Percentiles rank a stretch among this genome's conserved stretches.
phyloP scores from a whole-genome alignment of 768 basidiomycete species.

The Agrocybe praecox region DNA sequence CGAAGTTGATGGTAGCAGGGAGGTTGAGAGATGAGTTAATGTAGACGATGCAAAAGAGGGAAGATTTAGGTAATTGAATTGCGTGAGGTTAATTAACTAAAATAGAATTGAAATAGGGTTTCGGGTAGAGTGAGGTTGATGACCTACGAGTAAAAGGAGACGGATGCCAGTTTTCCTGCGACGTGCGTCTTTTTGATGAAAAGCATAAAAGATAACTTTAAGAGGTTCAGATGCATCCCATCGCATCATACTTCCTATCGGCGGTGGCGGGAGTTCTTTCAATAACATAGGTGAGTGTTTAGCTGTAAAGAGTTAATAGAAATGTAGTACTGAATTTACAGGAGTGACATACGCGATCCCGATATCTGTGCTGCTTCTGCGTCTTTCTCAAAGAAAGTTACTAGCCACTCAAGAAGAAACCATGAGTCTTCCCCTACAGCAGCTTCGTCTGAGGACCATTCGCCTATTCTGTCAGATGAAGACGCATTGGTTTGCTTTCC shows the following conservation, averaged over 20 bases:
- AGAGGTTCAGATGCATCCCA: conserved; percentile 47
- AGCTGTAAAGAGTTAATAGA: conserved; percentile 3
- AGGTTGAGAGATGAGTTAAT: conserved; percentile 14
- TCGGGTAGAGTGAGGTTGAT: not conserved
- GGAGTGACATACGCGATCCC: conserved; percentile 34
- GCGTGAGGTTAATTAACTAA: conserved; percentile 16
- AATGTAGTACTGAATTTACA: not conserved
- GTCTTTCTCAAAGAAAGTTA: conserved; percentile 71
- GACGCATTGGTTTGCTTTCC: conserved; percentile 28
- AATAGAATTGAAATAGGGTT: not conserved
- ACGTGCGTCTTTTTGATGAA: conserved; percentile 21
- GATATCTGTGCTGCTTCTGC: conserved; percentile 39
- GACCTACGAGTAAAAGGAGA: conserved; percentile 21
- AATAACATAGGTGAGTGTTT: conserved; percentile 55
- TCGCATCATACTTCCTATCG: conserved; percentile 45
- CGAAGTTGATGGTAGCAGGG: not conserved
- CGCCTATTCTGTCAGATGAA: conserved; percentile 11
- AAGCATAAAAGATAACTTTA: conserved; percentile 22
- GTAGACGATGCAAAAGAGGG: conserved; percentile 15
- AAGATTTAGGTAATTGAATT: conserved; percentile 13
- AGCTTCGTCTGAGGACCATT: conserved; percentile 4
- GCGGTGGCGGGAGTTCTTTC: conserved; percentile 59
- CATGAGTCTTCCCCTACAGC: conserved; percentile 66
- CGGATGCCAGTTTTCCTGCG: conserved; percentile 13
- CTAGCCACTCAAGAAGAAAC: conserved; percentile 70